Evolutionary conservation across 176 grass and related monocot genomes (phyloP), one percentile per base, ranked within the genome.

Genomic region (Puccinellia tenuiflora): DNA sequence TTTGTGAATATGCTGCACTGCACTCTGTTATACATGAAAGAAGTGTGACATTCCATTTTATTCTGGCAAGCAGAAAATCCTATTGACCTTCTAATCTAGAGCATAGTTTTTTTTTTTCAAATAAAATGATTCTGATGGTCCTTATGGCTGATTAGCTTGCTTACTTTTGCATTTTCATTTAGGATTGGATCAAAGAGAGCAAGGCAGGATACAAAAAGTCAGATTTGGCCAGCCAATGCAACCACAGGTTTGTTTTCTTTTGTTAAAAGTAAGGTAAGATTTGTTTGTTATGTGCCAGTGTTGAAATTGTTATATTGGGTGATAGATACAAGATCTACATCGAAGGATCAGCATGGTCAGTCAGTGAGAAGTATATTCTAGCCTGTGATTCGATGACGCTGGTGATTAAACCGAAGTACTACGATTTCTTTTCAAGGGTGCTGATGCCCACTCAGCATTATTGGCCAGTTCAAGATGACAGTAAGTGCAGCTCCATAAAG

Each of bases 361-460:
- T 99, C 51, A 99, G 96, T 77, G 89, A 99, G 83, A 99, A 96
- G 68, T 99, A 99, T 78, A 96, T 99, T 87, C 82, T 99, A 67
- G 96, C 96, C 48, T 99, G 96, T 4, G 81, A 96, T 88, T 99
- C 93, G 2, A 86, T 96, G 87, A 87, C 91, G 24, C 83, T 99
- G 61, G 77, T 96, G 68, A 71, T 99, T 80, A 90, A 61, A 78
- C 89, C 96, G 14, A 96, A 83, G 48, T 99, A 90, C 73, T 90
- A 96, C n/a, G 96, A 99, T 82, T 99, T 99, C 79, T 99, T 86
- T 67, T 86, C 91, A 18, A 90, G 96, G 52, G 81, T 87, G 12
- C 56, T 96, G 84, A 85, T 96, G 83, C 96, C 96, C 10, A 57
- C 80, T 76, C 73, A 89, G 28, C 96, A 99, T 75, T 99, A 99